A percentile compares a stretch with the other conserved stretches of the same genome.
phyloP scores from a whole-genome alignment of 805 yeast species.

The Sugiyamaella lignohabitans region DNA sequence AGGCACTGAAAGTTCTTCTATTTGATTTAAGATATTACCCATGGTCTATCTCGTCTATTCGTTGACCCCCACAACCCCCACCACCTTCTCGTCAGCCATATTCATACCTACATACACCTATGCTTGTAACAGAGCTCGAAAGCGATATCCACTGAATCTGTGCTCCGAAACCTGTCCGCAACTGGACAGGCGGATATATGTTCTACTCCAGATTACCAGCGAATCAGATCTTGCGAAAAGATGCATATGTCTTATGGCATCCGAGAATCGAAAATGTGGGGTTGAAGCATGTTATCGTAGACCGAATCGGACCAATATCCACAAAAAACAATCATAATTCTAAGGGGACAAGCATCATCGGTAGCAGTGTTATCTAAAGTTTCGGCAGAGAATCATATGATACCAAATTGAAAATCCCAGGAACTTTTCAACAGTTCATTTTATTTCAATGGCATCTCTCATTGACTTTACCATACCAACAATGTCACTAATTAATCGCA shows the following conservation, averaged over 20 bases:
- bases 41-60: background rate
- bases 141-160: background rate
- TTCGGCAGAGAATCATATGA: background rate
- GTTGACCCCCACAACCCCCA: background rate
- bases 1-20: no score
- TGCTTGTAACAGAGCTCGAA: background rate
- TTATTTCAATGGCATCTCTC: no score
- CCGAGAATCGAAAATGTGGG: no score
- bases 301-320: no score
- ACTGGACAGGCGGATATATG: background rate
- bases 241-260: no score
- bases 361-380: no score
- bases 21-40: no score
- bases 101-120: background rate
- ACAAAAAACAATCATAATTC: no score
- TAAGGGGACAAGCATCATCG: no score
- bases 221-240: background rate
- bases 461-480: no score
- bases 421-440: no score
- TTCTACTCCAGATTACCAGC: background rate
- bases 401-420: background rate
- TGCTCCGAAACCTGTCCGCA: background rate
- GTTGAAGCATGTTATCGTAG: no score
- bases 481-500: background rate
- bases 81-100: background rate